Base-by-base conservation (phyloP, 345 rosid genomes). In the Camelina sativa region DNA sequence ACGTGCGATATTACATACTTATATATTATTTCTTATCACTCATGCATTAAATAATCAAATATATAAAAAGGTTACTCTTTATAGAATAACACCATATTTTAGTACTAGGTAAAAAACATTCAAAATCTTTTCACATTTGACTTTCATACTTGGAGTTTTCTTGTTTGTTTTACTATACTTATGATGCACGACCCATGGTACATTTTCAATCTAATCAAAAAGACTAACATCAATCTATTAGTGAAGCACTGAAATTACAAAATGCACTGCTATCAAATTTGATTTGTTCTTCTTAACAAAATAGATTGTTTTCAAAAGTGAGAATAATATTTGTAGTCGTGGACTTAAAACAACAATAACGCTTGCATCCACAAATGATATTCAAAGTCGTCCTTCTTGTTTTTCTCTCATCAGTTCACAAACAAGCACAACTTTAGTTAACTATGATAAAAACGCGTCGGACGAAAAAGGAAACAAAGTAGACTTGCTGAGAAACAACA, bases 381-480 rank as follows among this genome's bases (percentile, higher is more conserved):
- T 61, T 72, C 75, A 50, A 72, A 72, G 75, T 61, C 75, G 28
- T 71, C 67, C 22, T 44, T 46, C 22, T 40, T 70, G 37, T 67
- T 61, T 47, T 76, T 69, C 19, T 20, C 38, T 20, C 4, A 9
- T 44, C 23, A 9, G 58, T 55, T 46, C 38, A 56, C 37, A 70
- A 56, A 15, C 46, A 47, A 47, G 10, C 52, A 50, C 60, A 74
- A 59, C 15, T 46, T 16, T 8, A 17, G 30, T 28, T 28, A 28
- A 28, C 0, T 13, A 43, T 13, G 53, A 65, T 46, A 62, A 57
- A 40, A 76, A 76, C 80, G 80, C 80, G 80, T 76, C 8, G 17
- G 4, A 38, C 34, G 28, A 25, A 4, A 47, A 60, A 32, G 20
- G 12, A 44, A 48, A 37, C 3, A 44, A 69, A 76, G 69, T 52